A percentile compares a stretch with the other conserved stretches of the same genome.
Conservation (phyloP, 2,329 filamentous ascomycete species). For the Hypoxylon sp. region DNA sequence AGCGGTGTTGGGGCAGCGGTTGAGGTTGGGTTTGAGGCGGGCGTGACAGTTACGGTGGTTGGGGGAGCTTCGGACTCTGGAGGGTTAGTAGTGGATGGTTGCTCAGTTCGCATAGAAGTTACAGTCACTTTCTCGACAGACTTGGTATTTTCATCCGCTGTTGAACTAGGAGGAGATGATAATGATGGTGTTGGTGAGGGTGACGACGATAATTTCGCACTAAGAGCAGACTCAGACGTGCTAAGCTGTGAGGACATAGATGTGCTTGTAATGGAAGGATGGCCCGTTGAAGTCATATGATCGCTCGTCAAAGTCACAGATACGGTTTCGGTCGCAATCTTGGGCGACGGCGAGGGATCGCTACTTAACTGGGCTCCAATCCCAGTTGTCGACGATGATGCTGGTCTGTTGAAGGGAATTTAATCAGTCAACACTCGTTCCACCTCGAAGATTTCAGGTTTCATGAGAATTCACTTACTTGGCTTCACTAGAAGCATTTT, state of each 20-base stretch:
- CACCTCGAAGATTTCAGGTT: not conserved
- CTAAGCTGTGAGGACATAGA: not conserved
- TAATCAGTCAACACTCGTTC: not conserved
- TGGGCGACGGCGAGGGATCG: conserved; percentile 16
- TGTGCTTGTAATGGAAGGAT: not conserved
- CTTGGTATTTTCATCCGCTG: conserved; percentile 1
- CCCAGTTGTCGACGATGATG: conserved; percentile 18
- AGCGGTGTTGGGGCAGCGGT: conserved; percentile 4
- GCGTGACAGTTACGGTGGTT: conserved; percentile 5
- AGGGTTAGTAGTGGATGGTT: conserved; percentile 26
- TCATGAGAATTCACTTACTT: conserved; percentile 35
- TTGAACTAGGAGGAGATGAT: not conserved
- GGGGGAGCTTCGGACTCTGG: conserved; percentile 2
- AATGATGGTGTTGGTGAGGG: not conserved
- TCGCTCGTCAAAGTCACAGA: conserved; percentile 26
- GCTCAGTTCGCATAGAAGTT: conserved; percentile 13
- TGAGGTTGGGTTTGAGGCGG: conserved; percentile 8
- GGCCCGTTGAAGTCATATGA: conserved; percentile 7
- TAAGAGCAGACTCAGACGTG: not conserved
- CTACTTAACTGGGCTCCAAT: conserved; percentile 37
- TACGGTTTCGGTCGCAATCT: conserved; percentile 35
- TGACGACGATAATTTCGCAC: not conserved
- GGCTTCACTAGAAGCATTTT: conserved; percentile 16
- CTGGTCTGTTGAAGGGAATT: not conserved
- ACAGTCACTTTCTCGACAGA: conserved; percentile 15